Conservation (phyloP, 2,329 filamentous ascomycete genomes). For the Pseudogymnoascus sp. region DNA sequence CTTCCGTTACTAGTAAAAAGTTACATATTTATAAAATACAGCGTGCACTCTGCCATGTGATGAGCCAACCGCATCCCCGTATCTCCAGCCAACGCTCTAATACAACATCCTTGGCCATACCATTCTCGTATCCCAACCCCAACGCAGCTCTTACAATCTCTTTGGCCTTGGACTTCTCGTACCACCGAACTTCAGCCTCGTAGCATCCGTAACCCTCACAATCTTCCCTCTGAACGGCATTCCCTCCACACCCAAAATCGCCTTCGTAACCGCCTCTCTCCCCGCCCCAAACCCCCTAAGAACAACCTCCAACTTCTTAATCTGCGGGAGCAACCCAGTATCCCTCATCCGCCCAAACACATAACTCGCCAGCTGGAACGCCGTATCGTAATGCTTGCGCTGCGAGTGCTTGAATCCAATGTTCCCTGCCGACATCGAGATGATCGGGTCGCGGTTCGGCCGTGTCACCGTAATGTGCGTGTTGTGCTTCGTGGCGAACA, state of each 20-base stretch:
- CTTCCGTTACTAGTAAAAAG: constrained; percentile 4
- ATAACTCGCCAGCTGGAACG: constrained; percentile 80
- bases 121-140: background rate
- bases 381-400: constrained; percentile 79
- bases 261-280: constrained; percentile 83
- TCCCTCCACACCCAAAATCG: constrained; percentile 79
- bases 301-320: constrained; percentile 70
- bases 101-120: background rate
- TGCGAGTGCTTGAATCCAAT: constrained; percentile 83
- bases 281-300: constrained; percentile 80
- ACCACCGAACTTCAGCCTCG: constrained; percentile 91
- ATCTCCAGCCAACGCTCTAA: background rate
- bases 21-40: constrained; percentile 8
- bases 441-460: constrained; percentile 69
- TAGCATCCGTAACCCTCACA: constrained; percentile 72
- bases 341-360: constrained; percentile 80
- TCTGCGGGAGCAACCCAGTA: constrained; percentile 67
- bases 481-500: constrained; percentile 88
- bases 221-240: constrained; percentile 67
- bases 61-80: background rate
- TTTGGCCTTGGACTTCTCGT: constrained; percentile 78
- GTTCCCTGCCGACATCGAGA: constrained; percentile 76
- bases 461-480: constrained; percentile 85
- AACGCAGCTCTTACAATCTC: constrained; percentile 56
- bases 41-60: constrained; percentile 4